Percentiles rank a stretch among this genome's conserved stretches.
These are phyloP conservation scores for Colletotrichum magnum DNA, from an alignment of 2,329 filamentous ascomycete genomes.

Conservation along the genomic window DNA sequence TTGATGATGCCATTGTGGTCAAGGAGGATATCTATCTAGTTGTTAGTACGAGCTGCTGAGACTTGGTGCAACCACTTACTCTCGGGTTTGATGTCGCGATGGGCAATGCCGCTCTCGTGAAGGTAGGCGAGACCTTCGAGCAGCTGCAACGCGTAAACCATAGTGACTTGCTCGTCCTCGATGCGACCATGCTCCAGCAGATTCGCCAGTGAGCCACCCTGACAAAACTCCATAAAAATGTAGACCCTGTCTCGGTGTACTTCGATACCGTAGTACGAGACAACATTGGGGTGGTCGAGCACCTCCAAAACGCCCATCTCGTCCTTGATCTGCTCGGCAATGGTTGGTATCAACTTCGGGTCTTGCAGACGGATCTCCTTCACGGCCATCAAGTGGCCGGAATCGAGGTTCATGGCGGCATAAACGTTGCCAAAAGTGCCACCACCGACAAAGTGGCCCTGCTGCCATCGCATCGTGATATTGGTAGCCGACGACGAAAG, in stretches of 20 bases:
- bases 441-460: constrained; percentile 97
- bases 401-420: constrained; percentile 96
- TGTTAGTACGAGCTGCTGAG: constrained; percentile 39
- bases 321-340: constrained; percentile 93
- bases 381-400: constrained; percentile 96
- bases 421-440: constrained; percentile 99
- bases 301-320: constrained; percentile 98
- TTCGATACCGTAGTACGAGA: constrained; percentile 98
- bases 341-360: constrained; percentile 93
- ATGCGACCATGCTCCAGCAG: constrained; percentile 96
- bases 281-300: constrained; percentile 96
- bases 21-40: constrained; percentile 82
- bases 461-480: constrained; percentile 96
- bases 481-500: constrained; percentile 95
- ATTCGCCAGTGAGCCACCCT: constrained; percentile 90
- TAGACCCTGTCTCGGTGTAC: constrained; percentile 99
- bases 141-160: constrained; percentile 95
- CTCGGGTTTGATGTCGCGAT: constrained; percentile 98
- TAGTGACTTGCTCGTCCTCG: constrained; percentile 97
- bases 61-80: constrained; percentile 69
- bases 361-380: constrained; percentile 99
- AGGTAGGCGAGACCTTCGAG: constrained; percentile 94
- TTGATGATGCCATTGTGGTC: constrained; percentile 99
- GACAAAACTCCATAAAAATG: constrained; percentile 99
- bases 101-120: constrained; percentile 91